Percentiles rank a stretch among this genome's conserved stretches.
Conservation (phyloP, 2,329 filamentous ascomycete genomes). For the Aureobasidium sp. region DNA sequence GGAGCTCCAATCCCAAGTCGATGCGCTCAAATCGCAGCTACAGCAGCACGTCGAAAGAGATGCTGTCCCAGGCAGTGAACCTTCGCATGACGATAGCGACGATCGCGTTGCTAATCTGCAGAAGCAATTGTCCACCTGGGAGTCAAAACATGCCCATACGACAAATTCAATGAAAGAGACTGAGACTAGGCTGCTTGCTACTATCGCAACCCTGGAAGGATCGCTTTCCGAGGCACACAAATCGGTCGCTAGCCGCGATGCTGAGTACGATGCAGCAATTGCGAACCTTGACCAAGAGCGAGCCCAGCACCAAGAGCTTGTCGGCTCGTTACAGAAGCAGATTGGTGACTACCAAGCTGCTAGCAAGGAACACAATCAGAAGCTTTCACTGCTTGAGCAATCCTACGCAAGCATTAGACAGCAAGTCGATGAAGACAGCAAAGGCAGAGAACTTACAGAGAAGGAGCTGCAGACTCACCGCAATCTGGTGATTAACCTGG, state of each 20-base stretch:
- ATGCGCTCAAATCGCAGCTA: slow-evolving; percentile 55
- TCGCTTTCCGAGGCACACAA: slow-evolving; percentile 33
- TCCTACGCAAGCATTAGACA: slow-evolving; percentile 59
- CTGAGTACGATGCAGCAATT: slow-evolving; percentile 27
- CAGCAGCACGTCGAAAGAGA: slow-evolving; percentile 25
- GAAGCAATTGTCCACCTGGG: slow-evolving; percentile 65
- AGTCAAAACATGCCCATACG: slow-evolving; percentile 64
- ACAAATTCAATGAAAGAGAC: slow-evolving; percentile 64
- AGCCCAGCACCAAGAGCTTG: slow-evolving; percentile 43
- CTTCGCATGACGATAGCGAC: slow-evolving; percentile 34
- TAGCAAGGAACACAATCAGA: slow-evolving; percentile 60
- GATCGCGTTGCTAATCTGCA: slow-evolving; percentile 60
- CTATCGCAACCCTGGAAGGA: slow-evolving; percentile 67
- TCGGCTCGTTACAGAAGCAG: slow-evolving; percentile 58
- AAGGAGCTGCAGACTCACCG: slow-evolving; percentile 46
- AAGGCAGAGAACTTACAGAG: slow-evolving; percentile 50
- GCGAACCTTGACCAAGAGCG: slow-evolving; percentile 34
- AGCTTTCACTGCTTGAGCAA: slow-evolving; percentile 67
- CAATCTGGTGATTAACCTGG: slow-evolving; percentile 47
- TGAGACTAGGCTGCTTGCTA: slow-evolving; percentile 64
- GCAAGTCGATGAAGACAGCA: slow-evolving; percentile 60
- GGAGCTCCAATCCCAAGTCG: slow-evolving; percentile 65
- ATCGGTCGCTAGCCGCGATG: slow-evolving; percentile 14
- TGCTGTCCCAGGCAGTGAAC: slow-evolving; percentile 19
- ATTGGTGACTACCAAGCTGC: slow-evolving; percentile 75